Base-by-base conservation (phyloP, 345 rosid species). In the Dipteronia sinensis region DNA sequence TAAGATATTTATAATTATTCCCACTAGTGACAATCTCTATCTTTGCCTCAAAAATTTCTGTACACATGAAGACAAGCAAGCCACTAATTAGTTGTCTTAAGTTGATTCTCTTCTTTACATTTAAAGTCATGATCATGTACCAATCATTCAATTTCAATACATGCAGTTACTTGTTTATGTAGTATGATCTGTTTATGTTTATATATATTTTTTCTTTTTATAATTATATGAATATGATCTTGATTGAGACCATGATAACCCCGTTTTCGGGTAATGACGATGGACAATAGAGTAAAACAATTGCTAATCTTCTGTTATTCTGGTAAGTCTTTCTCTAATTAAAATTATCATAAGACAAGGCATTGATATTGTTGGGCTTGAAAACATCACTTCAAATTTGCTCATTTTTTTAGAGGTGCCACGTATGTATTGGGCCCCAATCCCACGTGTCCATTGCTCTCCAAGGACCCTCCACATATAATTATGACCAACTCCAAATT, bases 181-280 rank as follows among this genome's bases (percentile, higher is more conserved):
- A 15, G 64, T 51, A 25, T 27, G 23, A 22, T 59, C 0, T 8
- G 20, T 19, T 16, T 56, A 46, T 9, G 1, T 58, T 5, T 58
- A 8, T 12, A 42, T 72, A 19, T 31, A n/a, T 44, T 58, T 27
- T 7, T 3, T 65, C 7, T 47, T 63, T 23, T 46, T 73, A 44
- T 64, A 16, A 27, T 10, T 4, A 49, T 62, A 49, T 62, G 4
- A 61, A 20, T 44, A 62, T 23, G 9, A 2, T 7, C 34, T 59
- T 61, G 10, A 11, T 72, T 34, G 38, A 34, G 38, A 34, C 38
- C 31, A 31, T 72, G 51, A 56, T 72, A 29, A 62, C 51, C 75
- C 71, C 11, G 29, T 68, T 74, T 79, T 7, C 2, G 83, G 79
- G 77, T 67, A 76, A 81, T n/a, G 22, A 59, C 7, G 64, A 34